Percentiles rank a stretch among this genome's conserved stretches.
Conservation (phyloP, 805 yeast genomes). For the Wickerhamomyces chaumierensis region DNA sequence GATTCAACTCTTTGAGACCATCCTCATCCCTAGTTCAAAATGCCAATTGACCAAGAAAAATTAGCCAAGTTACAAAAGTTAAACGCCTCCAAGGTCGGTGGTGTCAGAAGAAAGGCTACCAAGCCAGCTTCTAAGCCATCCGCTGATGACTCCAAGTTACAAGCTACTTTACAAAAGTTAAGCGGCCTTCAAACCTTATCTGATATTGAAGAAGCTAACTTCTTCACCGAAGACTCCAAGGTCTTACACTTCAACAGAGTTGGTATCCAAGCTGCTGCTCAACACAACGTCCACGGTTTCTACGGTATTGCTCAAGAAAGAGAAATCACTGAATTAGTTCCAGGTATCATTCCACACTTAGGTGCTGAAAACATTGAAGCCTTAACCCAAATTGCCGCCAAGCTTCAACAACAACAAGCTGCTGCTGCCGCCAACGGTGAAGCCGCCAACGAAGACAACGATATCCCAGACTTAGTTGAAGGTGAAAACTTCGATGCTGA, state of each 20-base stretch:
- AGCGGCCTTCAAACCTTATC: slow-evolving; percentile 72
- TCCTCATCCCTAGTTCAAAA: slow-evolving; percentile 17
- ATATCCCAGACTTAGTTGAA: slow-evolving; percentile 64
- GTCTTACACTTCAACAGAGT: slow-evolving; percentile 94
- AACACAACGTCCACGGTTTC: slow-evolving; percentile 86
- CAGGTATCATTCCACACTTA: slow-evolving; percentile 89
- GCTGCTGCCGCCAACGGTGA: slow-evolving; percentile 36
- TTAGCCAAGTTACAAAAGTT: slow-evolving; percentile 85
- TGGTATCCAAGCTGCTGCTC: slow-evolving; percentile 88
- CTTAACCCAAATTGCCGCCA: slow-evolving; percentile 83
- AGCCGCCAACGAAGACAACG: slow-evolving; percentile 42
- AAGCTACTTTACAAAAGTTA: slow-evolving; percentile 78
- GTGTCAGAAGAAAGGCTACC: slow-evolving; percentile 87
- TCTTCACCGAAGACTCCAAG: slow-evolving; percentile 93
- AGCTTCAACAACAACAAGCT: slow-evolving; percentile 51
- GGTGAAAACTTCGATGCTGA: slow-evolving; percentile 52
- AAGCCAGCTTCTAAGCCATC: slow-evolving; percentile 55
- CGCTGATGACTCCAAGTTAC: slow-evolving; percentile 85
- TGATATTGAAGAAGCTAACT: slow-evolving; percentile 93
- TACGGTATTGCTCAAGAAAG: slow-evolving; percentile 93
- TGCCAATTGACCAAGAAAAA: slow-evolving; percentile 92
- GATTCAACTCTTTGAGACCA: neutral
- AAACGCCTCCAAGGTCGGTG: slow-evolving; percentile 73
- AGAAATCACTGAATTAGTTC: slow-evolving; percentile 83
- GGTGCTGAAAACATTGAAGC: slow-evolving; percentile 92